Evolutionary conservation across 2,329 filamentous ascomycete genomes (phyloP), one percentile per base, ranked within the genome.

Genomic region (Alternaria triticina): DNA sequence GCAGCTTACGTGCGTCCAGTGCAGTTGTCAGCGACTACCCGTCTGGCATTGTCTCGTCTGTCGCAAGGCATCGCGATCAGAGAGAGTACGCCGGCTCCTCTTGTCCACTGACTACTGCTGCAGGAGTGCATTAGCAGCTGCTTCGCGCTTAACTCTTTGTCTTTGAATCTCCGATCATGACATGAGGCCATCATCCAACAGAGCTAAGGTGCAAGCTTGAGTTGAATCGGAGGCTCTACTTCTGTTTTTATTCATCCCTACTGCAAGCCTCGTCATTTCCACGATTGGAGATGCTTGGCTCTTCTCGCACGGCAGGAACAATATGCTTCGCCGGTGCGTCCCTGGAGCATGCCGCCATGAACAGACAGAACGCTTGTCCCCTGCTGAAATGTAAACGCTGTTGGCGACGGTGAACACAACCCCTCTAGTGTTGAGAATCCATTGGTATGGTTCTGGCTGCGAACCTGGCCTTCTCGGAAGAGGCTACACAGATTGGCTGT

Each of bases 221-320:
- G 25, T 50, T 45, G 44, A 54, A 59, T 15, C 54, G 50, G 49
- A 54, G 15, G 43, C 44, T 43, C 57, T 45, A 61, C 43, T 54
- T 51, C 36, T 65, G 67, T 43, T 59, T 20, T 47, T 60, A 22
- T 55, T 56, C 54, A 25, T n/a, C 23, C 33, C 57, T 60, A 61
- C 68, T 70, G 67, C 70, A 70, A 71, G 66, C 69, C 66, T 64
- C 51, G 36, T 60, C 56, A 45, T 59, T 52, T 62, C 47, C 59
- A 55, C 50, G 10, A 44, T 54, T 40, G 40, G 33, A 22, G 51
- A 12, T 11, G 22, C 59, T 67, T 68, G 68, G 64, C 59, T 56
- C 43, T 33, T 54, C 50, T 36, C 13, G 44, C 43, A 51, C 59
- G 20, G 50, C 44, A 68, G 45, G 59, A 63, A 50, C 51, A 50